Conservation (phyloP, 305 asterid species). For the Fraxinus dipetala region DNA sequence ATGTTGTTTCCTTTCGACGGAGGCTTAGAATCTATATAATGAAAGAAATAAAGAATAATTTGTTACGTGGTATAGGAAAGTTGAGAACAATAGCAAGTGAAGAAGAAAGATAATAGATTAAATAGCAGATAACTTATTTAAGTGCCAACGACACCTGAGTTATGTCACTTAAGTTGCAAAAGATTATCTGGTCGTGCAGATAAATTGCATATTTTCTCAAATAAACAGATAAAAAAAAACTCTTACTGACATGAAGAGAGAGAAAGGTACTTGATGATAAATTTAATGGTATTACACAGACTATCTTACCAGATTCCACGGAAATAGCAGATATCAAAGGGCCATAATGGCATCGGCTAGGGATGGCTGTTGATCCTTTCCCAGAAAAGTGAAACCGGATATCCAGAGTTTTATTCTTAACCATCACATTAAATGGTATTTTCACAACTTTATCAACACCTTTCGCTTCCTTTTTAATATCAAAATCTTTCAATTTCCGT, state of each 20-base stretch:
- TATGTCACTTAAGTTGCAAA: neutral
- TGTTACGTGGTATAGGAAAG: neutral
- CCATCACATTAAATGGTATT: constrained; percentile 26
- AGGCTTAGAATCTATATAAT: constrained; percentile 43
- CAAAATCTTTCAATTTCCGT: constrained; percentile 40
- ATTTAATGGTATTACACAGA: neutral
- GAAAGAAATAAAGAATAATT: constrained; percentile 10
- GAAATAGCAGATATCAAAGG: constrained; percentile 68
- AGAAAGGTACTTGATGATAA: neutral
- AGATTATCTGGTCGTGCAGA: neutral
- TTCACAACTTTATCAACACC: constrained; percentile 39
- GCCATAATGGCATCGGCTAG: constrained; percentile 49
- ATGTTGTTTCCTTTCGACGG: constrained; percentile 31
- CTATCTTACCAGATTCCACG: constrained; percentile 43
- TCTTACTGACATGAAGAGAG: neutral
- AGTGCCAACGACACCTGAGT: neutral
- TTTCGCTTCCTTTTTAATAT: constrained; percentile 40
- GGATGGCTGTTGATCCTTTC: constrained; percentile 58
- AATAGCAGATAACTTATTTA: neutral
- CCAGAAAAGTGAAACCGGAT: constrained; percentile 53
- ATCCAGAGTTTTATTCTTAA: constrained; percentile 38
- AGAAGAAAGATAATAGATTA: neutral
- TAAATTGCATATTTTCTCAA: neutral
- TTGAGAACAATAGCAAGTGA: neutral
- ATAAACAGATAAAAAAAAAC: neutral